These are phyloP conservation scores for Chaetomium fimeti DNA, from an alignment of 495 filamentous ascomycete species.

Conservation along the genomic window DNA sequence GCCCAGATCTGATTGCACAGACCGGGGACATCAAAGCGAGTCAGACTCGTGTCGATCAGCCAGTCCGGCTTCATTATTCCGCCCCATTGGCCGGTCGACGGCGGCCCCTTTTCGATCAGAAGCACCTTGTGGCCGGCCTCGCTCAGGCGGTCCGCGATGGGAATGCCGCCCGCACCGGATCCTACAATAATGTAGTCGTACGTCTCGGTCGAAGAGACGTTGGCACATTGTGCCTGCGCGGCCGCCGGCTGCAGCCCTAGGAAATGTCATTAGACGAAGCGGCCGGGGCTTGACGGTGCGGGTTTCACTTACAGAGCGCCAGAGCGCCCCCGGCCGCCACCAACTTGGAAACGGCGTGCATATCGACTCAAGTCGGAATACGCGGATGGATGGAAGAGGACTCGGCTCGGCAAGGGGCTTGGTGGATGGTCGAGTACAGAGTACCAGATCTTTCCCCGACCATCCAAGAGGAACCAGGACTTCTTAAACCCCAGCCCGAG, in stretches of 20 bases:
- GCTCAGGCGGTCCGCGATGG: constrained; percentile 60
- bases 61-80: constrained; percentile 59
- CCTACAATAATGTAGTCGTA: constrained; percentile 68
- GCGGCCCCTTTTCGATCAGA: constrained; percentile 61
- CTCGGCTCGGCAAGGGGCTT: background rate
- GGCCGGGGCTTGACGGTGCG: background rate
- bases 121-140: constrained; percentile 60
- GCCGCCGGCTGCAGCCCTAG: constrained; percentile 21
- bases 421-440: background rate
- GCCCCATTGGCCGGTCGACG: constrained; percentile 57
- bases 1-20: constrained; percentile 66
- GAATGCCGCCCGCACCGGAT: constrained; percentile 61
- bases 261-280: background rate
- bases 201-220: constrained; percentile 44
- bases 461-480: background rate
- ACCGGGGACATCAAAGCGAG: constrained; percentile 71
- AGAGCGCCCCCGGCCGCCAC: constrained; percentile 10
- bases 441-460: background rate
- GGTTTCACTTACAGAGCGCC: constrained; percentile 21
- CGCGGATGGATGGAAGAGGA: background rate
- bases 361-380: constrained; percentile 4
- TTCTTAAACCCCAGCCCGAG: constrained; percentile 7
- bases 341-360: constrained; percentile 22
- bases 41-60: constrained; percentile 61
- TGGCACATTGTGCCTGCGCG: constrained; percentile 37